Conservation (phyloP, 306 rosid species). For the Castanea crenata region DNA sequence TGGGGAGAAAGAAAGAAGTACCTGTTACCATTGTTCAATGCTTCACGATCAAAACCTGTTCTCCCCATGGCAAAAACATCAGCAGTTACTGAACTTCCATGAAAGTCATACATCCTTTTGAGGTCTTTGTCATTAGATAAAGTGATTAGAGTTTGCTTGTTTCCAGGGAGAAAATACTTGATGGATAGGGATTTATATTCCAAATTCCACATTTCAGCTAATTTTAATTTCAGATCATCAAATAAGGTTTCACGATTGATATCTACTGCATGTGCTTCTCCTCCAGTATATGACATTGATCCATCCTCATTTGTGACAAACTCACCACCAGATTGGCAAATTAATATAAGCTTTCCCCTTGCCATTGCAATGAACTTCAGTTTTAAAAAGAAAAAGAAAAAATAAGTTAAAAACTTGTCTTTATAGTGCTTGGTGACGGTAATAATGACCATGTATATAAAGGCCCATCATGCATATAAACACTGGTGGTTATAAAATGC, state of each 20-base stretch:
- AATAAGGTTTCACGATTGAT: constrained; percentile 39
- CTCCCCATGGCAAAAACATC: constrained; percentile 45
- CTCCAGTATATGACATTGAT: constrained; percentile 49
- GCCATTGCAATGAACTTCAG: constrained; percentile 38
- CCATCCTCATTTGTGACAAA: constrained; percentile 45
- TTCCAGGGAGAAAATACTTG: constrained; percentile 58
- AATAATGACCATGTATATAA: background rate
- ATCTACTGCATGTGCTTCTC: constrained; percentile 58
- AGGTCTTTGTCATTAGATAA: constrained; percentile 48
- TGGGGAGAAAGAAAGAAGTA: constrained; percentile 13
- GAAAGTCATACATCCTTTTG: constrained; percentile 55
- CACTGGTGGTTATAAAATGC: background rate
- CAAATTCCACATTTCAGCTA: constrained; percentile 45
- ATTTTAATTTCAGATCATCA: constrained; percentile 47
- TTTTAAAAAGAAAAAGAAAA: background rate
- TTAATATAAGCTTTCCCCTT: constrained; percentile 54
- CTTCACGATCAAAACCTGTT: constrained; percentile 31
- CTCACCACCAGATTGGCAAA: constrained; percentile 52
- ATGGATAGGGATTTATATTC: constrained; percentile 36
- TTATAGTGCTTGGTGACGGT: background rate
- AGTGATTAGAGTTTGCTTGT: constrained; percentile 43
- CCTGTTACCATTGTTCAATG: constrained; percentile 34
- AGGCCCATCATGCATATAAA: constrained; percentile 2
- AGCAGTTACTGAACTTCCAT: constrained; percentile 44
- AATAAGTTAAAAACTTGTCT: background rate